Evolutionary conservation across 2,329 filamentous ascomycete species (phyloP).

Genomic region (Phaeosphaeria sp.): DNA sequence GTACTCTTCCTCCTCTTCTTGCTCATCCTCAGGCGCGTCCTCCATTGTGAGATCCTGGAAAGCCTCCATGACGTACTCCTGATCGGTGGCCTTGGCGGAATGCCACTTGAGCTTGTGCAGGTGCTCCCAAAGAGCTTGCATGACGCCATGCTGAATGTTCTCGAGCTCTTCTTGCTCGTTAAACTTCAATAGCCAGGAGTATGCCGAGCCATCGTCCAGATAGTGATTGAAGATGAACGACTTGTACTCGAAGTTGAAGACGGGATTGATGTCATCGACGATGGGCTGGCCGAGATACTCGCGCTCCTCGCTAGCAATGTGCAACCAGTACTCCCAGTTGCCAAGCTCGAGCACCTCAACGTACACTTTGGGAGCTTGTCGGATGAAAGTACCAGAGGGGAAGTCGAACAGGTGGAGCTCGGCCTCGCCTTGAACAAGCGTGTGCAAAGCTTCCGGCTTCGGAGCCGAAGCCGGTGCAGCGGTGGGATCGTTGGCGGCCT

Average conservation of each 20-base stretch:
- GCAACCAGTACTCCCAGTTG: constrained; percentile 94
- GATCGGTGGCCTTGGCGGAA: constrained; percentile 89
- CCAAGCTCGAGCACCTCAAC: constrained; percentile 86
- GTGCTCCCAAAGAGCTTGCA: constrained; percentile 97
- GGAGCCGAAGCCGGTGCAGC: constrained; percentile 65
- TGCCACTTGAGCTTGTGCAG: constrained; percentile 92
- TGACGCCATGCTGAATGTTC: constrained; percentile 88
- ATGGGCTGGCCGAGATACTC: constrained; percentile 89
- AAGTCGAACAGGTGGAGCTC: constrained; percentile 97
- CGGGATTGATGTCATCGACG: constrained; percentile 90
- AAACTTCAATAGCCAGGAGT: constrained; percentile 95
- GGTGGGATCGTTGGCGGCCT: constrained; percentile 55
- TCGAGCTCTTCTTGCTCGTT: constrained; percentile 81
- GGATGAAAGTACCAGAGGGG: constrained; percentile 79
- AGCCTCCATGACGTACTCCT: constrained; percentile 92
- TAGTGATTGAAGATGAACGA: constrained; percentile 99
- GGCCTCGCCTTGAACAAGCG: constrained; percentile 75
- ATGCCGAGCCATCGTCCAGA: constrained; percentile 82
- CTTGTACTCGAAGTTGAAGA: constrained; percentile 99
- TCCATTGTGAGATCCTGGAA: constrained; percentile 96
- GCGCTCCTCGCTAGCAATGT: constrained; percentile 76
- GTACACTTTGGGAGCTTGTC: constrained; percentile 76
- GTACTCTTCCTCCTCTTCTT: constrained; percentile 63
- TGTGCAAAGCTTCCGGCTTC: constrained; percentile 73
- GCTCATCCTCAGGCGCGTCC: constrained; percentile 67